Conservation (phyloP, 2,329 filamentous ascomycete genomes). For the Pestalotiopsis sp. region DNA sequence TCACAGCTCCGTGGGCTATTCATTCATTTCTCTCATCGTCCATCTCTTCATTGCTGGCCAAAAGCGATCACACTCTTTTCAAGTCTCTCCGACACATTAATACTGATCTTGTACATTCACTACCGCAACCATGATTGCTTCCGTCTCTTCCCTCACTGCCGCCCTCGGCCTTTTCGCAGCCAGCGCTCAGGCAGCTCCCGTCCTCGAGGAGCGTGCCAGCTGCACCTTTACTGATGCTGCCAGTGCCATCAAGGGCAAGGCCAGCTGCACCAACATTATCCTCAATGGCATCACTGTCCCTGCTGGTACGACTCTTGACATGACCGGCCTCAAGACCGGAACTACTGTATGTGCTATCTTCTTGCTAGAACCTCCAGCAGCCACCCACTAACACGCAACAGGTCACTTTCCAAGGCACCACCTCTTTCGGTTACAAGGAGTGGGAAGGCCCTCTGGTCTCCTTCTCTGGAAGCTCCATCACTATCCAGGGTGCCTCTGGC, state of each 20-base stretch:
- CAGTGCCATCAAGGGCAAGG: slow-evolving; percentile 48
- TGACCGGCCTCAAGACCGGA: slow-evolving; percentile 53
- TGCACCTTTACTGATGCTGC: slow-evolving; percentile 60
- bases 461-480: slow-evolving; percentile 59
- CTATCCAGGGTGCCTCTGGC: slow-evolving; percentile 53
- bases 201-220: slow-evolving; percentile 7
- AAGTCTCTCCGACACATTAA: not conserved
- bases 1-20: not conserved
- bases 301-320: slow-evolving; percentile 59
- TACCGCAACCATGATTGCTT: not conserved
- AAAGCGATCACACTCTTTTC: not conserved
- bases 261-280: slow-evolving; percentile 55
- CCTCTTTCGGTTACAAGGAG: slow-evolving; percentile 69
- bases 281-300: slow-evolving; percentile 58
- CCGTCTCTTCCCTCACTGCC: not conserved
- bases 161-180: not conserved
- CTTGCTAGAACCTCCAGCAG: not conserved
- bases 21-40: not conserved
- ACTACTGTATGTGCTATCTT: slow-evolving; percentile 41
- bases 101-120: not conserved
- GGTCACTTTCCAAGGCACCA: slow-evolving; percentile 51
- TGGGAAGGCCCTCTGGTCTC: slow-evolving; percentile 67
- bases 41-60: not conserved
- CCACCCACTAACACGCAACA: not conserved
- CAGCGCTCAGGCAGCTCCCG: not conserved